A percentile compares a stretch with the other conserved stretches of the same genome.
phyloP scores from a whole-genome alignment of 2,329 filamentous ascomycete species.

The Leptoxyphium fumago region DNA sequence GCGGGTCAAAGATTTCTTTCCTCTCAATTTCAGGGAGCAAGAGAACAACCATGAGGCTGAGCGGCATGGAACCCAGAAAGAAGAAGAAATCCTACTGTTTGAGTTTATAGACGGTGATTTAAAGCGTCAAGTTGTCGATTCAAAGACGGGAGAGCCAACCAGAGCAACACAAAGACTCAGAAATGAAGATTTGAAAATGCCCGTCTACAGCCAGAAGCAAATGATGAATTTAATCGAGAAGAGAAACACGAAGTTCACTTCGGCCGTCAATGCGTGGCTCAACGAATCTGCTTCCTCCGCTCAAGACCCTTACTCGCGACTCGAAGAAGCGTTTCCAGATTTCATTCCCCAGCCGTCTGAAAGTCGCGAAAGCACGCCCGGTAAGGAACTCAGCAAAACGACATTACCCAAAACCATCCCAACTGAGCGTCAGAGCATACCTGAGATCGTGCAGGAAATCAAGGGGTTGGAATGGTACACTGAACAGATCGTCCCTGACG shows the following conservation, averaged over 20 bases:
- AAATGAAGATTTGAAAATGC: constrained; percentile 76
- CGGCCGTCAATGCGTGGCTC: constrained; percentile 63
- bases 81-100: constrained; percentile 61
- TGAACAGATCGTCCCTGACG: constrained; percentile 82
- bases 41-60: constrained; percentile 22
- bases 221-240: constrained; percentile 83
- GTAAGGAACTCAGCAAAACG: constrained; percentile 20
- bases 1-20: constrained; percentile 37
- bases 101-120: constrained; percentile 88
- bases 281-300: constrained; percentile 52
- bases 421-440: constrained; percentile 60
- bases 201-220: constrained; percentile 82
- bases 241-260: constrained; percentile 68
- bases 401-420: constrained; percentile 59
- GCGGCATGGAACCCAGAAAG: constrained; percentile 22
- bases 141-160: constrained; percentile 57
- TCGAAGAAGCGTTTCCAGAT: constrained; percentile 44
- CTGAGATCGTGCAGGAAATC: constrained; percentile 74
- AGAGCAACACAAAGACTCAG: constrained; percentile 53
- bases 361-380: constrained; percentile 27
- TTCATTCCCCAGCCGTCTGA: constrained; percentile 49
- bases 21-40: constrained; percentile 20
- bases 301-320: constrained; percentile 50
- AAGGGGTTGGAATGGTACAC: constrained; percentile 76
- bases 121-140: constrained; percentile 60